Percentiles rank a stretch among this genome's conserved stretches.
These are phyloP conservation scores for Candida dubliniensis DNA, from an alignment of 1,139 yeast species.

Conservation along the genomic window DNA sequence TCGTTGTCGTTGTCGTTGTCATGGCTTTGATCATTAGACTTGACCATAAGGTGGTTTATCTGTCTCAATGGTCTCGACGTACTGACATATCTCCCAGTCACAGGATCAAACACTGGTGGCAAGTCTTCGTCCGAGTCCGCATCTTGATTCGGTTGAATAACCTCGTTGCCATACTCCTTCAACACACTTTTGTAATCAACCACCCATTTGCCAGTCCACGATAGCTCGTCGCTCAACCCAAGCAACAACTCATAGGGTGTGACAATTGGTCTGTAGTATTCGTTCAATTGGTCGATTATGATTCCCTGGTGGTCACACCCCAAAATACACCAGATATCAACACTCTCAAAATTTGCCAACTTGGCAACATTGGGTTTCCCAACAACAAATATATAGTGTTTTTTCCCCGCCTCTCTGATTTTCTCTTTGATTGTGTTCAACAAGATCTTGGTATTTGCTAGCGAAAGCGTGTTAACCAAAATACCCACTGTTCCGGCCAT, in stretches of 20 bases:
- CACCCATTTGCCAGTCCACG: constrained; percentile 94
- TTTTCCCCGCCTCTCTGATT: constrained; percentile 77
- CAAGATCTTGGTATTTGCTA: constrained; percentile 65
- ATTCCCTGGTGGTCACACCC: constrained; percentile 97
- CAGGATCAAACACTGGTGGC: constrained; percentile 86
- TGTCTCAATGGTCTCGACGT: constrained; percentile 74
- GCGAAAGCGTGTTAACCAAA: constrained; percentile 82
- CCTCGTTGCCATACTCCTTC: constrained; percentile 27
- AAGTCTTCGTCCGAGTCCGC: constrained; percentile 28
- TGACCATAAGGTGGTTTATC: constrained; percentile 62
- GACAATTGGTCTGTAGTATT: constrained; percentile 85
- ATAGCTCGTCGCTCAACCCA: constrained; percentile 71
- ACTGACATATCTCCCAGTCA: constrained; percentile 73
- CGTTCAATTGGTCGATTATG: constrained; percentile 71
- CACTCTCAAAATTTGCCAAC: constrained; percentile 87
- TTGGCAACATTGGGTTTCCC: constrained; percentile 99
- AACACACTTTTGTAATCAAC: constrained; percentile 67
- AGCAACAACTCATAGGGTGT: constrained; percentile 89
- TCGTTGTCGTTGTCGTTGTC: constrained; percentile 18
- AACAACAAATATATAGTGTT: constrained; percentile 89
- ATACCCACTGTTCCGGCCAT: constrained; percentile 92
- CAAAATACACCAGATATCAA: constrained; percentile 89
- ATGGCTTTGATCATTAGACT: constrained; percentile 24
- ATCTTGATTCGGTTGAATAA: constrained; percentile 18
- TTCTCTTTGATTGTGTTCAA: constrained; percentile 59